Percentiles rank a stretch among this genome's conserved stretches.
phyloP scores from a whole-genome alignment of 176 grass and related monocot species.

The Juncus inflexus region DNA sequence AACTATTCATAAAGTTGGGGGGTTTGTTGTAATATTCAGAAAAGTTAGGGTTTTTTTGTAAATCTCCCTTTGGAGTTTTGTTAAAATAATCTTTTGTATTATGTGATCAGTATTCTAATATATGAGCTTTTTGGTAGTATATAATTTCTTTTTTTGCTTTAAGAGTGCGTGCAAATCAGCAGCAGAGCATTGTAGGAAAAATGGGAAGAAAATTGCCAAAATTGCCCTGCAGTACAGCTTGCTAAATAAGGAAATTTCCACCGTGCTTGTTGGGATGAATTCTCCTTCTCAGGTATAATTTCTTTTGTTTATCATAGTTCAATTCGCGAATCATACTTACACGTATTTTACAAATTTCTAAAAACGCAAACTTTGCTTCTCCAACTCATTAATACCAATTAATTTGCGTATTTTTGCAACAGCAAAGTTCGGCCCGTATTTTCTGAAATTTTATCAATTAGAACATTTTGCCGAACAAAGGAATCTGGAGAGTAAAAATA shows the following conservation, averaged over 20 bases:
- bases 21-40: not conserved
- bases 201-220: slow-evolving; percentile 60
- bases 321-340: too few relatives aligned
- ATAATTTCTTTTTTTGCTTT: slow-evolving; percentile 15
- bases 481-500: too few relatives aligned
- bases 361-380: too few relatives aligned
- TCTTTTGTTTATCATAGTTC: too few relatives aligned
- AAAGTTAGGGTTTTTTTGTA: not conserved
- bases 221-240: slow-evolving; percentile 83
- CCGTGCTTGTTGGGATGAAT: slow-evolving; percentile 90
- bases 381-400: too few relatives aligned
- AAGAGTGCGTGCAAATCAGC: slow-evolving; percentile 74
- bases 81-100: not conserved
- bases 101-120: not conserved
- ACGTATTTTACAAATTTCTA: too few relatives aligned
- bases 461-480: too few relatives aligned
- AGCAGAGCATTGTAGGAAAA: slow-evolving; percentile 62
- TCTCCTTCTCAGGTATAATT: slow-evolving; percentile 61
- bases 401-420: slow-evolving; percentile 1
- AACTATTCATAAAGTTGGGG: not conserved
- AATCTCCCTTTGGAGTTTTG: not conserved
- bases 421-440: too few relatives aligned
- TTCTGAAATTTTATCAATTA: too few relatives aligned
- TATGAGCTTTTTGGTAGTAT: not conserved
- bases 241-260: slow-evolving; percentile 75